Evolutionary conservation across 352 stramenopile species (phyloP).

Genomic region (Pythium rhizo-oryzae): DNA sequence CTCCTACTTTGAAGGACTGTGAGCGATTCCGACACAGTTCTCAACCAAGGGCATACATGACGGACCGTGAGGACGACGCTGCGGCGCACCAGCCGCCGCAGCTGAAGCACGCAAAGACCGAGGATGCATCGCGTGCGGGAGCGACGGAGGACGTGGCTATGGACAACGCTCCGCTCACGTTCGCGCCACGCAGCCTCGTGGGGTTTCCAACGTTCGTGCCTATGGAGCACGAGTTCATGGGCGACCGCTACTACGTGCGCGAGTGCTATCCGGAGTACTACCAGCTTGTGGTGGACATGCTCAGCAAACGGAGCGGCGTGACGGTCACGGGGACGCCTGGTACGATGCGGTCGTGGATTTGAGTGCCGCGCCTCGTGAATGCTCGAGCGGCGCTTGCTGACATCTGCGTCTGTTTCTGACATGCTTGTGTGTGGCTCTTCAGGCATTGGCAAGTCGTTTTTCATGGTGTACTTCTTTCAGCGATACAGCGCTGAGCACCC

Average conservation of each 20-base stretch:
- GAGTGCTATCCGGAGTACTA: background rate
- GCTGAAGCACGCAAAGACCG: too few species aligned
- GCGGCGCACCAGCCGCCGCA: too few species aligned
- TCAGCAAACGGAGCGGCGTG: background rate
- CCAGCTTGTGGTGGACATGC: background rate
- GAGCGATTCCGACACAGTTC: too few species aligned
- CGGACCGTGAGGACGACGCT: too few species aligned
- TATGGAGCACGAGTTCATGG: background rate
- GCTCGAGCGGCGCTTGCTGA: too few species aligned
- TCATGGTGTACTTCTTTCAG: constrained; percentile 18
- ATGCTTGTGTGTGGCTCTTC: background rate
- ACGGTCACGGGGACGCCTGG: background rate
- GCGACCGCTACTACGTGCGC: background rate
- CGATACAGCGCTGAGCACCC: constrained; percentile 14
- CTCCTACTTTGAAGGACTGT: too few species aligned
- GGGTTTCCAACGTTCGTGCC: background rate
- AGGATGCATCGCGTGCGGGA: too few species aligned
- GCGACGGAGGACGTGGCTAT: too few species aligned
- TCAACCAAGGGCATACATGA: too few species aligned
- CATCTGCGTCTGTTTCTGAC: background rate
- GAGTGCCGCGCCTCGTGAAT: background rate
- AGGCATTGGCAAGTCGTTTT: constrained; percentile 19
- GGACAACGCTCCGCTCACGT: too few species aligned
- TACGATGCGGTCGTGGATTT: background rate
- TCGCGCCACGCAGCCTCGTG: too few species aligned